Conservation (phyloP, 2,329 filamentous ascomycete species). For the Graphium sp. region DNA sequence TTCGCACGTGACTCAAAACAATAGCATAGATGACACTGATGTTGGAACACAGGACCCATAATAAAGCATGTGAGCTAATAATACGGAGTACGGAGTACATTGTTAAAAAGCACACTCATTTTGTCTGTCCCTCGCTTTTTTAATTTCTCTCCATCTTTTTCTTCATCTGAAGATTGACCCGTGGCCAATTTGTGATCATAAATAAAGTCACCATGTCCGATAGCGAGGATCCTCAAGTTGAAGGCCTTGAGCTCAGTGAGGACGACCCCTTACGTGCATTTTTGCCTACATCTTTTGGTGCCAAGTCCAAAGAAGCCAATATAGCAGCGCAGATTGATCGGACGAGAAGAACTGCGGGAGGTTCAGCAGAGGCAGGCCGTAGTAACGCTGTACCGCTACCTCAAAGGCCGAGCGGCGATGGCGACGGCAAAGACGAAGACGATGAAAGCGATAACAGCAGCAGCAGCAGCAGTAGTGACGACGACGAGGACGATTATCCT, state of each 20-base stretch:
- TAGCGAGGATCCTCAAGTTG: conserved; percentile 38
- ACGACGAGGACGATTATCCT: conserved; percentile 77
- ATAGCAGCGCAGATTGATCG: conserved; percentile 67
- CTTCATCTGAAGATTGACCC: no score
- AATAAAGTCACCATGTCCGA: conserved; percentile 27
- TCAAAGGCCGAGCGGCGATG: conserved; percentile 8
- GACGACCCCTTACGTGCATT: conserved; percentile 63
- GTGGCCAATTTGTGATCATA: no score
- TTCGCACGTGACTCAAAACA: no score
- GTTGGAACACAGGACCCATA: no score
- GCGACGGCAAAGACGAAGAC: conserved; percentile 18
- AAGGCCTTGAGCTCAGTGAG: conserved; percentile 28
- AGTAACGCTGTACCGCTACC: no score
- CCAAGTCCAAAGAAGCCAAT: conserved; percentile 57
- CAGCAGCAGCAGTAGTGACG: conserved; percentile 24
- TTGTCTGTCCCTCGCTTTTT: no score
- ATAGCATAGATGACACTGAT: no score
- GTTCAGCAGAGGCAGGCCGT: no score
- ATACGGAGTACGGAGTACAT: no score
- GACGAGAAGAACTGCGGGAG: conserved; percentile 40
- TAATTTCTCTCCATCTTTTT: no score
- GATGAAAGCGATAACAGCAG: conserved; percentile 26
- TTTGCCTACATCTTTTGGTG: conserved; percentile 72
- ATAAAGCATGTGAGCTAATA: no score
- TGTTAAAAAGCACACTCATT: no score